phyloP scores from a whole-genome alignment of 129 eudicot species.

The Calendula officinalis region DNA sequence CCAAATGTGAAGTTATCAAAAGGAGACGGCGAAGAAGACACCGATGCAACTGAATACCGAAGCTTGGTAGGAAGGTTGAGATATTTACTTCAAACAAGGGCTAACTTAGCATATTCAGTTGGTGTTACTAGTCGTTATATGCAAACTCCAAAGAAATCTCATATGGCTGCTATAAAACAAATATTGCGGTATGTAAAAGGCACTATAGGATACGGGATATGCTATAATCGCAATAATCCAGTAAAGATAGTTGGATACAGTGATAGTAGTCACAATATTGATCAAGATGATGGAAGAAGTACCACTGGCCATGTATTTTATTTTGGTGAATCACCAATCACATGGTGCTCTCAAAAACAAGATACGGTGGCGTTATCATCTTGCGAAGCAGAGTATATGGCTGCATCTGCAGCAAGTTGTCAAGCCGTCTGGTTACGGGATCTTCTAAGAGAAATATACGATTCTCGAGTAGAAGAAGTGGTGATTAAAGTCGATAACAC shows the following conservation, averaged over 20 bases:
- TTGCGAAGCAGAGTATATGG: slow-evolving; percentile 10
- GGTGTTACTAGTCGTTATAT: slow-evolving; percentile 16
- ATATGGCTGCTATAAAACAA: slow-evolving; percentile 7
- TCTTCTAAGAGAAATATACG: not conserved
- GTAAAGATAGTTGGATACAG: slow-evolving; percentile 10
- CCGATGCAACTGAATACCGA: not conserved
- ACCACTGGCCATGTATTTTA: slow-evolving; percentile 10
- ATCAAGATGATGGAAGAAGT: slow-evolving; percentile 23
- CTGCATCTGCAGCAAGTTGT: slow-evolving; percentile 11
- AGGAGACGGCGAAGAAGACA: too few relatives aligned
- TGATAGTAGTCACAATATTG: slow-evolving; percentile 10
- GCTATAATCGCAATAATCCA: not conserved
- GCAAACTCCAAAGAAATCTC: slow-evolving; percentile 9
- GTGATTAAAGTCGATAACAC: not conserved
- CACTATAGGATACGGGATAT: not conserved
- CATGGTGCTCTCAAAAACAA: slow-evolving; percentile 18
- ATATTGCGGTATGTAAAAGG: slow-evolving; percentile 24
- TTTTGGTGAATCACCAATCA: not conserved
- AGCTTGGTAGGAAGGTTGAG: not conserved
- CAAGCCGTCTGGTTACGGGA: slow-evolving; percentile 10
- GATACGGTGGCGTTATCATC: not conserved
- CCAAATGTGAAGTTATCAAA: slow-evolving; percentile 8
- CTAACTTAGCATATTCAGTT: not conserved
- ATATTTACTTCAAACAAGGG: not conserved
- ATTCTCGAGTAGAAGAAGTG: not conserved